Conservation (phyloP, 257 asterid species). For the Cynanchum wilfordii region DNA sequence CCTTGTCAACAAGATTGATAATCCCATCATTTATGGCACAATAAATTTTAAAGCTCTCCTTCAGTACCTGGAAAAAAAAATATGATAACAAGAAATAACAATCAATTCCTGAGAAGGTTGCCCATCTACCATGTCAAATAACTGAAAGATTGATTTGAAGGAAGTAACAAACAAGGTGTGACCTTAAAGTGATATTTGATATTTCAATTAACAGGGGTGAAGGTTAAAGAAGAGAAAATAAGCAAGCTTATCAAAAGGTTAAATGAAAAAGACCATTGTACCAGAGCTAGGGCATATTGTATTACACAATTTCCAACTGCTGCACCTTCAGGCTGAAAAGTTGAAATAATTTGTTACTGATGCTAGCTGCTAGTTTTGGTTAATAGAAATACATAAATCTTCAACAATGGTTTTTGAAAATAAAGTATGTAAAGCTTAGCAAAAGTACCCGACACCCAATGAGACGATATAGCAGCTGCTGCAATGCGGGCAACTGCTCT, state of each 20-base stretch:
- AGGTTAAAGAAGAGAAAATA: neutral
- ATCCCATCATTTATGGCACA: constrained; percentile 96
- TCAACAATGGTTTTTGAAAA: neutral
- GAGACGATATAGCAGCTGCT: constrained; percentile 86
- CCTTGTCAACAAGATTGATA: constrained; percentile 98
- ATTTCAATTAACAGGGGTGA: neutral
- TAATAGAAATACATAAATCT: constrained; percentile 9
- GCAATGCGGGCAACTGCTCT: constrained; percentile 91
- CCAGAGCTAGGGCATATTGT: constrained; percentile 94
- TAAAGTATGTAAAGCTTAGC: neutral
- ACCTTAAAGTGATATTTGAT: neutral
- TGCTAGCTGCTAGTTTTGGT: neutral
- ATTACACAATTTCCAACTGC: constrained; percentile 73
- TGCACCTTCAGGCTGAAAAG: constrained; percentile 95
- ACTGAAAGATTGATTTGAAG: neutral
- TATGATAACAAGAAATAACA: constrained; percentile 13
- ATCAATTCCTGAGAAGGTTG: neutral
- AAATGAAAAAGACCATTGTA: constrained; percentile 24
- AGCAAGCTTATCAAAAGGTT: neutral
- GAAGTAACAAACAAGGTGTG: neutral
- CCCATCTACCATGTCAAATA: neutral
- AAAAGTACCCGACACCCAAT: constrained; percentile 75
- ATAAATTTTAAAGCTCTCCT: constrained; percentile 96
- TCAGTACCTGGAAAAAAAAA: constrained; percentile 66
- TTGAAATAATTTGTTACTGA: constrained; percentile 12